These are phyloP conservation scores for Phycomyces blakesleeanus DNA, from an alignment of 192 early-diverging fungal species.

Conservation along the genomic window DNA sequence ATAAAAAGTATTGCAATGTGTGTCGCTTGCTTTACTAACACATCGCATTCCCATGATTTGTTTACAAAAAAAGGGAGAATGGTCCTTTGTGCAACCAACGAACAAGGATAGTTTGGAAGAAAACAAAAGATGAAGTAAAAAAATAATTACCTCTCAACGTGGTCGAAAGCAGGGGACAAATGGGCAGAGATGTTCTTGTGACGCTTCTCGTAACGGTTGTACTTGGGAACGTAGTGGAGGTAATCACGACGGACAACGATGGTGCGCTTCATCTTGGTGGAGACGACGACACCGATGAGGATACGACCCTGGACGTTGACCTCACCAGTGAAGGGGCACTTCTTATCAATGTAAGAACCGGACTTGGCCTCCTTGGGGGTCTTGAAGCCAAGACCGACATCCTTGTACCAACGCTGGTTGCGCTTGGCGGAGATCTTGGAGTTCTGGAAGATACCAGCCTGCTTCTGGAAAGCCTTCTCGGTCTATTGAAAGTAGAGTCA, in stretches of 20 bases:
- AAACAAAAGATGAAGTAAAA: conserved; percentile 11
- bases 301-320: conserved; percentile 97
- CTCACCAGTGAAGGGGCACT: conserved; percentile 98
- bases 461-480: conserved; percentile 97
- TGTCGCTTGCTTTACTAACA: not conserved
- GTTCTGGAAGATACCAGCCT: conserved; percentile 93
- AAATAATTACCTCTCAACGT: conserved; percentile 50
- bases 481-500: conserved; percentile 45
- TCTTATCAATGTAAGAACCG: conserved; percentile 99
- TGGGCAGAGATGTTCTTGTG: conserved; percentile 99
- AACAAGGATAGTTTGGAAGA: conserved; percentile 14
- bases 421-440: conserved; percentile 69
- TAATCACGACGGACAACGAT: conserved; percentile 98
- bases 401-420: conserved; percentile 94
- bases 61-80: not conserved
- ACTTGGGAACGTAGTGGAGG: conserved; percentile 99
- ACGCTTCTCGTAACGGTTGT: conserved; percentile 99
- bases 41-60: not conserved
- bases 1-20: no score
- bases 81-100: conserved; percentile 10
- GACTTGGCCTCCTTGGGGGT: conserved; percentile 96
- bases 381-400: conserved; percentile 98
- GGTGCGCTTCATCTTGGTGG: conserved; percentile 99
- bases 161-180: conserved; percentile 91
- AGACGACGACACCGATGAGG: conserved; percentile 86